Base-by-base conservation (phyloP, 257 asterid species). In the Ehretia macrophylla region DNA sequence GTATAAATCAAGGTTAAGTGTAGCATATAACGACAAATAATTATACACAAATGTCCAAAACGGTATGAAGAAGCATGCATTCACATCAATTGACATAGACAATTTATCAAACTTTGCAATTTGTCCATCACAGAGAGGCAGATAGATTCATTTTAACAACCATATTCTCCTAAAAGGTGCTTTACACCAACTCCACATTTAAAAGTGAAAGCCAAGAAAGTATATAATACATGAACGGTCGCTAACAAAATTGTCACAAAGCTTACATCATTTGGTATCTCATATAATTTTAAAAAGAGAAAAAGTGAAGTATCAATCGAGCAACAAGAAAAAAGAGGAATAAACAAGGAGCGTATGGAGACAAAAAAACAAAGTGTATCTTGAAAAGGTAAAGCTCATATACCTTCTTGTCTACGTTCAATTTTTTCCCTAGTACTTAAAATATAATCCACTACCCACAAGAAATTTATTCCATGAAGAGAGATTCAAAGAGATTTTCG, bases 121-220 rank as follows among this genome's bases (percentile, higher is more conserved):
- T 52, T 21, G 17, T 19, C 4, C 11, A 21, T 52, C 14, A 2
- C 10, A 10, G 3, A 52, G 27, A 18, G 17, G 18, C 32, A 11
- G 57, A 52, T 20, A 52, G 38, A 52, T 52, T 4, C 38, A 52
- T 52, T 52, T 52, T 5, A 52, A 22, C 57, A 52, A 52, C 57
- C 57, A 52, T 20, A 21, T 52, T 52, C 17, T 52, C 47, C 38
- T 52, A 52, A 52, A 52, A 37, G 17, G 32, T n/a, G n/a, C 38
- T 20, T 37, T 69, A 61, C 62, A 63, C 77, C 74, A 67, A 68
- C 69, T 55, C 77, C 80, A 70, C 74, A 66, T 59, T 20, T 69
- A 32, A 67, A 70, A 66, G 66, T 58, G 51, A 51, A 57, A 62
- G 56, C 49, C 51, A 67, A 17, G 52, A 56, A 48, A 42, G 19